A percentile compares a stretch with the other conserved stretches of the same genome.
phyloP scores from a whole-genome alignment of 306 rosid species.

The Bauhinia variegata region DNA sequence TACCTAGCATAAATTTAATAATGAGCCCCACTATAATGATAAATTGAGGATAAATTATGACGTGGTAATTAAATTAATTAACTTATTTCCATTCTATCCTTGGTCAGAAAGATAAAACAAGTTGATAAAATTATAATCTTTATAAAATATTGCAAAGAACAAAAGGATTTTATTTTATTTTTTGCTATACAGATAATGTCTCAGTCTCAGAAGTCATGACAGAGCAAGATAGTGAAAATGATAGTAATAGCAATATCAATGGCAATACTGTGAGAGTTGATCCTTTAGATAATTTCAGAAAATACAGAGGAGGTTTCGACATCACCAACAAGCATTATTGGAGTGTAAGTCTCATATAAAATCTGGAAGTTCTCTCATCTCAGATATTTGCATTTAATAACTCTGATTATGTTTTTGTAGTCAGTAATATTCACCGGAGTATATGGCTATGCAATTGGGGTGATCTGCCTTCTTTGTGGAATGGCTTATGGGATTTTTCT shows the following conservation, averaged over 20 bases:
- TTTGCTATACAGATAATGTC: conserved; percentile 30
- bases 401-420: conserved; percentile 40
- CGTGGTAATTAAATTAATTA: too few species aligned
- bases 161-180: too few species aligned
- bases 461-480: conserved; percentile 70
- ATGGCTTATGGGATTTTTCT: conserved; percentile 48
- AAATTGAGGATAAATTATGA: too few species aligned
- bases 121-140: too few species aligned
- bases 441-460: conserved; percentile 69
- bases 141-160: too few species aligned
- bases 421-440: conserved; percentile 73
- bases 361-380: conserved; percentile 1
- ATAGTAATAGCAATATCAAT: too few species aligned
- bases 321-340: conserved; percentile 78
- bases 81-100: too few species aligned
- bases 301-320: conserved; percentile 72
- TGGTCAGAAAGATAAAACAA: too few species aligned
- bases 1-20: too few species aligned
- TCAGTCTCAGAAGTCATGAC: conserved; percentile 32
- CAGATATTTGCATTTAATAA: not conserved
- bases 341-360: conserved; percentile 52
- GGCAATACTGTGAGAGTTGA: conserved; percentile 57
- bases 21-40: too few species aligned
- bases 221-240: conserved; percentile 29
- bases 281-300: conserved; percentile 58